Conservation (phyloP, 345 rosid species). For the Microcos paniculata region DNA sequence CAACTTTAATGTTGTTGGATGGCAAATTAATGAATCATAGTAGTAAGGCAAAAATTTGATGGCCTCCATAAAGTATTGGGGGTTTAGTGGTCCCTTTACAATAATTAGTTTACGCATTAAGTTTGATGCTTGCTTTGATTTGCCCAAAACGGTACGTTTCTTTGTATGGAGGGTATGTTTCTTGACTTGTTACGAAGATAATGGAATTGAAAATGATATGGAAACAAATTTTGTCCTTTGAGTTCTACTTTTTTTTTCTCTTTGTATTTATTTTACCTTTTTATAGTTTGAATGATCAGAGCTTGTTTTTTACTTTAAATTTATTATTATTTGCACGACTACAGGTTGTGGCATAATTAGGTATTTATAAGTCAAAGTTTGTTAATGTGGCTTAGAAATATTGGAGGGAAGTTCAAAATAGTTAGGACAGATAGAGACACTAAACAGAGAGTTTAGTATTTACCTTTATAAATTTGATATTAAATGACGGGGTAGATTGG, state of each 20-base stretch:
- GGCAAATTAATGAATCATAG: not conserved
- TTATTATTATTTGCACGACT: no score
- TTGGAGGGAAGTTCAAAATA: not conserved
- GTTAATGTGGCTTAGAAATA: not conserved
- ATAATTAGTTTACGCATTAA: slow-evolving; percentile 1
- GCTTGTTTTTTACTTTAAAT: not conserved
- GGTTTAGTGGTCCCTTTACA: not conserved
- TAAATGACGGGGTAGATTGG: not conserved
- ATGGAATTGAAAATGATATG: slow-evolving; percentile 1
- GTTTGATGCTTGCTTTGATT: not conserved
- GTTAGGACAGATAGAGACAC: no score
- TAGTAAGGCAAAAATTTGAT: not conserved
- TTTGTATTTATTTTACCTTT: not conserved
- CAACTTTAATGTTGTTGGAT: not conserved
- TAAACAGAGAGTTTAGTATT: not conserved
- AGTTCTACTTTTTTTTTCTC: not conserved
- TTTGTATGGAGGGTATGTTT: not conserved
- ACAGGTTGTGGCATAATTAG: not conserved
- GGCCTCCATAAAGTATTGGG: not conserved
- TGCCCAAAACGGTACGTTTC: slow-evolving; percentile 7
- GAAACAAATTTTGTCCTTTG: slow-evolving; percentile 6
- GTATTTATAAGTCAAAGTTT: not conserved
- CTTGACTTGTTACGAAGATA: slow-evolving; percentile 1
- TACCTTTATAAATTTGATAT: not conserved
- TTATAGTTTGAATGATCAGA: not conserved